These are phyloP conservation scores for Zangia roseola DNA, from an alignment of 768 basidiomycete genomes.

Conservation along the genomic window DNA sequence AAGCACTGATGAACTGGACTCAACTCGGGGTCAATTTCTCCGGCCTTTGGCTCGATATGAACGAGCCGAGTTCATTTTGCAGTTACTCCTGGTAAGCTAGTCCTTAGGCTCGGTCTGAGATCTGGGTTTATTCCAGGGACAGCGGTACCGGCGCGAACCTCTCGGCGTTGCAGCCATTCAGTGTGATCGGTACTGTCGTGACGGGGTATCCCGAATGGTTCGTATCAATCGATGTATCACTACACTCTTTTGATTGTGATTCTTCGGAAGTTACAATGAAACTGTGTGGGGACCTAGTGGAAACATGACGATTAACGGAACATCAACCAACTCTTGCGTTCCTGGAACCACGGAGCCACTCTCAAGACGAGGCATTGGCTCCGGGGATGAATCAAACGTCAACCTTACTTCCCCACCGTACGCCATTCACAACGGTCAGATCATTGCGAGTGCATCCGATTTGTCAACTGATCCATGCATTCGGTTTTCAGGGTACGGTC, in stretches of 20 bases:
- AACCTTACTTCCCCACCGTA: slow-evolving; percentile 63
- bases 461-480: not conserved
- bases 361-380: slow-evolving; percentile 48
- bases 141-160: slow-evolving; percentile 53
- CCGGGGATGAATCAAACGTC: slow-evolving; percentile 44
- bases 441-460: not conserved
- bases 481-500: slow-evolving; percentile 42
- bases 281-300: slow-evolving; percentile 65
- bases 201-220: slow-evolving; percentile 70
- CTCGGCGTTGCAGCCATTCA: slow-evolving; percentile 59
- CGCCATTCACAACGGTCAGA: slow-evolving; percentile 66
- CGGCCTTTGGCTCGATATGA: slow-evolving; percentile 71
- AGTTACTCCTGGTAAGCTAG: slow-evolving; percentile 49
- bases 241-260: not conserved
- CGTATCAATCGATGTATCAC: not conserved
- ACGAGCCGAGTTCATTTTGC: slow-evolving; percentile 62
- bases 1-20: slow-evolving; percentile 55
- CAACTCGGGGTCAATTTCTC: slow-evolving; percentile 48
- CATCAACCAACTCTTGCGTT: slow-evolving; percentile 46
- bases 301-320: slow-evolving; percentile 72
- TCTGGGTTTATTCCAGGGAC: slow-evolving; percentile 1
- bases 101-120: no score
- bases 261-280: slow-evolving; percentile 52
- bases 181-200: slow-evolving; percentile 45
- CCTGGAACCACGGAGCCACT: slow-evolving; percentile 18